A percentile compares a stretch with the other conserved stretches of the same genome.
phyloP scores from a whole-genome alignment of 768 basidiomycete species.

The Thelephora aurantiotincta region DNA sequence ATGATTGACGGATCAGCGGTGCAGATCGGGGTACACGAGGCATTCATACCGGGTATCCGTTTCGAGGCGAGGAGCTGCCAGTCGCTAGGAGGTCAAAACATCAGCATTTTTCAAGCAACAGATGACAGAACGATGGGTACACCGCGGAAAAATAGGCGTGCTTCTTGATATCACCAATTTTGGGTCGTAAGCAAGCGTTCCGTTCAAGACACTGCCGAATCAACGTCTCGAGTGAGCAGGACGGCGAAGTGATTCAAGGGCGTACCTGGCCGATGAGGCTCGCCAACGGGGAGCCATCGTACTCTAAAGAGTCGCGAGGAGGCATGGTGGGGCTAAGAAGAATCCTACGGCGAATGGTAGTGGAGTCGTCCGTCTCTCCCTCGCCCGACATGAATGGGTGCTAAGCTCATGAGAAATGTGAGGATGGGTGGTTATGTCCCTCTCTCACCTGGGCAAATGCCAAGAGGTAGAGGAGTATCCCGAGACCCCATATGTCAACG shows the following conservation, averaged over 20 bases:
- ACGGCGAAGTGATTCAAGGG: not conserved
- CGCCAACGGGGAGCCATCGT: not conserved
- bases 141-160: not conserved
- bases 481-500: conserved; percentile 50
- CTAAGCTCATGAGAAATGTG: not conserved
- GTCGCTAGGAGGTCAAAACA: not conserved
- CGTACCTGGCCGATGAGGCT: not conserved
- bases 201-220: not conserved
- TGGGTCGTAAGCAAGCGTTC: not conserved
- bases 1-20: not conserved
- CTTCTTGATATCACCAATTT: not conserved
- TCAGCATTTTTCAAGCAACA: not conserved
- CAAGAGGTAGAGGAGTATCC: conserved; percentile 18
- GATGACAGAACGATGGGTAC: not conserved
- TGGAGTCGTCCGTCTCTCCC: not conserved
- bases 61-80: not conserved
- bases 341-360: not conserved
- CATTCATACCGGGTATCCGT: not conserved
- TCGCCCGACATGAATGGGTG: not conserved
- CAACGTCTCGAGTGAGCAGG: not conserved
- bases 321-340: not conserved
- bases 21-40: not conserved
- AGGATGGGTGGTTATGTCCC: not conserved
- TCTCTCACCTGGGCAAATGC: not conserved
- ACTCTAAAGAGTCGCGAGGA: not conserved